Percentiles rank a stretch among this genome's conserved stretches.
Conservation (phyloP, 495 filamentous ascomycete genomes). For the Elasticomyces elasticus region DNA sequence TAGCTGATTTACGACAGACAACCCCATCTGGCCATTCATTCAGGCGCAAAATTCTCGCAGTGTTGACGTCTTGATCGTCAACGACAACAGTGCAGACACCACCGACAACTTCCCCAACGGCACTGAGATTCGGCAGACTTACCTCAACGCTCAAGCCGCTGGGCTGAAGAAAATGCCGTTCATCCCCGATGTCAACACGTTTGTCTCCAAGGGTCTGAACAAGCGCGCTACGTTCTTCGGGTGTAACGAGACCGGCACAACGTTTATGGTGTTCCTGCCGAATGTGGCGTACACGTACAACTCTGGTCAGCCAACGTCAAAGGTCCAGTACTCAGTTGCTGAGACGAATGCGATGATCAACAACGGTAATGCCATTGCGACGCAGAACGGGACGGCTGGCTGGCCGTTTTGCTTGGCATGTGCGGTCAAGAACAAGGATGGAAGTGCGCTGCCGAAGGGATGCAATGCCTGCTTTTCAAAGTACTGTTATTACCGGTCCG, state of each 20-base stretch:
- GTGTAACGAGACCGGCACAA: conserved; percentile 29
- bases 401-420: conserved; percentile 38
- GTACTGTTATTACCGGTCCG: conserved; percentile 28
- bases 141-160: conserved; percentile 28
- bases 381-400: conserved; percentile 21
- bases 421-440: conserved; percentile 34
- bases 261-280: conserved; percentile 38
- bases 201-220: conserved; percentile 34
- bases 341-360: conserved; percentile 36
- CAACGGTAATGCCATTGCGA: conserved; percentile 35
- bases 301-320: conserved; percentile 27
- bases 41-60: conserved; percentile 29
- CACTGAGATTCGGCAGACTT: conserved; percentile 34
- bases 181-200: conserved; percentile 31
- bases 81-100: conserved; percentile 39
- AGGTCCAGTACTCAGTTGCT: conserved; percentile 30
- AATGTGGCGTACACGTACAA: conserved; percentile 33
- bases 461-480: conserved; percentile 36
- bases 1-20: conserved; percentile 6
- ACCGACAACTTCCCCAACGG: conserved; percentile 37
- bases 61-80: conserved; percentile 38
- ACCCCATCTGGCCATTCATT: conserved; percentile 40
- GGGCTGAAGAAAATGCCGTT: conserved; percentile 33
- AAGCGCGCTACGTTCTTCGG: conserved; percentile 39
- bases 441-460: conserved; percentile 20